Evolutionary conservation across 139 green algal genomes (phyloP).

Genomic region (Chlorella sp.): DNA sequence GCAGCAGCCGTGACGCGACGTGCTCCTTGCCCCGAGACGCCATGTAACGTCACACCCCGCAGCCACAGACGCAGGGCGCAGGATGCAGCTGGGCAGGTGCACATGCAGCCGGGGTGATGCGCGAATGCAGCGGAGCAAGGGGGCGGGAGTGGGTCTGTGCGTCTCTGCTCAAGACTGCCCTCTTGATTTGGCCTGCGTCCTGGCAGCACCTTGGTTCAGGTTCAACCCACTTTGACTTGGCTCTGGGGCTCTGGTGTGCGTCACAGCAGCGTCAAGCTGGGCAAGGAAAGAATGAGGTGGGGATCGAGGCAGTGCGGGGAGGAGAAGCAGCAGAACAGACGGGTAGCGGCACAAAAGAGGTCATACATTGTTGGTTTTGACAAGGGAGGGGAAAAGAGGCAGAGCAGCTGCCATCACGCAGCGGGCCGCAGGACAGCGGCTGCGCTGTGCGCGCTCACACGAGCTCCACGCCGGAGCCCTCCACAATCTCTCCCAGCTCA

Average conservation of each 20-base stretch:
- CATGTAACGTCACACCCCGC: constrained; percentile 8
- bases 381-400: background rate
- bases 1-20: constrained; percentile 14
- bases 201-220: background rate
- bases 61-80: background rate
- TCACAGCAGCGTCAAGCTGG: background rate
- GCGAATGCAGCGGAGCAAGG: background rate
- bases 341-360: background rate
- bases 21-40: background rate
- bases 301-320: background rate
- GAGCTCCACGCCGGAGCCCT: constrained; percentile 46
- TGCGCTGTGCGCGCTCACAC: too few relatives aligned
- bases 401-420: too few relatives aligned
- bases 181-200: too few relatives aligned
- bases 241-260: background rate
- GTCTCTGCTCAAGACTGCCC: too few relatives aligned
- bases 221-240: background rate
- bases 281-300: background rate
- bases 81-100: too few relatives aligned
- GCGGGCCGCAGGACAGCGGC: too few relatives aligned
- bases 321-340: background rate
- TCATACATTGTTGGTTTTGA: background rate
- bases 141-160: background rate
- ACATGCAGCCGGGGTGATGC: too few relatives aligned
- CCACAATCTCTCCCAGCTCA: constrained; percentile 55